Evolutionary conservation across 2,329 filamentous ascomycete species (phyloP).

Genomic region (Penicillium hesseltinei): DNA sequence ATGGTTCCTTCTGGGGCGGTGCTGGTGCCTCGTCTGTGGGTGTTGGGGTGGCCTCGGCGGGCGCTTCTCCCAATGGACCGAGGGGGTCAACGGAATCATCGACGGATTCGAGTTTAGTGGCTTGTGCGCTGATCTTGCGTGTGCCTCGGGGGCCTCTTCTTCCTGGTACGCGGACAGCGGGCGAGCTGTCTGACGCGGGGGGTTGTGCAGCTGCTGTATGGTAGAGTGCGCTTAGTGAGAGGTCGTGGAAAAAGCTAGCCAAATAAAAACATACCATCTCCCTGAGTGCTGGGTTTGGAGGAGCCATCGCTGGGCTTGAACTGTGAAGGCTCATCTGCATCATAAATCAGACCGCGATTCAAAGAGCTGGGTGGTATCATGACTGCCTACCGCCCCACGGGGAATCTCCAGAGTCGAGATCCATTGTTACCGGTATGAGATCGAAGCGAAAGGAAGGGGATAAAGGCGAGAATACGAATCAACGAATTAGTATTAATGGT

Average conservation of each 20-base stretch:
- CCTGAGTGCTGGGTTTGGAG: slow-evolving; percentile 30
- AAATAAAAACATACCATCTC: slow-evolving; percentile 29
- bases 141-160: slow-evolving; percentile 53
- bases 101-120: slow-evolving; percentile 62
- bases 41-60: slow-evolving; percentile 36
- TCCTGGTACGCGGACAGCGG: slow-evolving; percentile 48
- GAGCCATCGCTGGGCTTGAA: slow-evolving; percentile 31
- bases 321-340: slow-evolving; percentile 48
- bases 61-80: slow-evolving; percentile 56
- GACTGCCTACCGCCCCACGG: slow-evolving; percentile 49
- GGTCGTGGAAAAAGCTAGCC: slow-evolving; percentile 10
- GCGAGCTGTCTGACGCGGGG: slow-evolving; percentile 38
- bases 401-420: slow-evolving; percentile 47
- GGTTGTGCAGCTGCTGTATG: slow-evolving; percentile 30
- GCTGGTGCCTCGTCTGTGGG: slow-evolving; percentile 54
- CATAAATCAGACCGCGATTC: slow-evolving; percentile 25
- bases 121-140: slow-evolving; percentile 59
- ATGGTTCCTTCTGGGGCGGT: slow-evolving; percentile 60
- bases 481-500: slow-evolving; percentile 5
- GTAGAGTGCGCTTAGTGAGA: slow-evolving; percentile 22
- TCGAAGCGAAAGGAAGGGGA: not conserved
- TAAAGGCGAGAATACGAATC: not conserved
- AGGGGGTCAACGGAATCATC: slow-evolving; percentile 62
- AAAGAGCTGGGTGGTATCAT: slow-evolving; percentile 25
- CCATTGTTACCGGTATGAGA: slow-evolving; percentile 29